Percentiles rank a stretch among this genome's conserved stretches.
Conservation (phyloP, 805 yeast species). For the Wickerhamomyces bovis region DNA sequence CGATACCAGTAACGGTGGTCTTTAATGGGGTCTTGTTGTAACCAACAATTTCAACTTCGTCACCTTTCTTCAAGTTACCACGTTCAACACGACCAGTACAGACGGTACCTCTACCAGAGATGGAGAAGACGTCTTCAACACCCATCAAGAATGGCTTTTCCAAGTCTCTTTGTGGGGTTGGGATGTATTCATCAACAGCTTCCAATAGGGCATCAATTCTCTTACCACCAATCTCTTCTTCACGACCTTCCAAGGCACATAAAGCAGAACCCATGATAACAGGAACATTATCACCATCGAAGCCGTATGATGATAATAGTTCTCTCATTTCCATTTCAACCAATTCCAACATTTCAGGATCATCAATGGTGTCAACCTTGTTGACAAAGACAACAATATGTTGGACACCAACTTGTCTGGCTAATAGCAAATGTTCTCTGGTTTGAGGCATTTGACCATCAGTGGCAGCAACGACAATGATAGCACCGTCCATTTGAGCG, state of each 20-base stretch:
- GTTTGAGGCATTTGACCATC: slow-evolving; percentile 99
- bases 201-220: slow-evolving; percentile 79
- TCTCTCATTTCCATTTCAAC: slow-evolving; percentile 99
- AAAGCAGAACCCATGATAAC: slow-evolving; percentile 98
- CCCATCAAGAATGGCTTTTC: slow-evolving; percentile 97
- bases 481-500: slow-evolving; percentile 99
- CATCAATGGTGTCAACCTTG: slow-evolving; percentile 97
- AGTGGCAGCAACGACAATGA: slow-evolving; percentile 97
- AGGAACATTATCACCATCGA: slow-evolving; percentile 97
- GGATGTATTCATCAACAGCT: slow-evolving; percentile 91
- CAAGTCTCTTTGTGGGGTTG: slow-evolving; percentile 94
- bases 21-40: slow-evolving; percentile 78
- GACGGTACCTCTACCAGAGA: slow-evolving; percentile 99
- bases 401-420: slow-evolving; percentile 99
- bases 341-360: slow-evolving; percentile 97
- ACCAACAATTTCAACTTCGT: slow-evolving; percentile 96
- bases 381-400: slow-evolving; percentile 95
- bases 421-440: slow-evolving; percentile 95
- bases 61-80: slow-evolving; percentile 96
- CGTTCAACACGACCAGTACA: slow-evolving; percentile 99
- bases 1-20: slow-evolving; percentile 96
- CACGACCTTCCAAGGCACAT: slow-evolving; percentile 84
- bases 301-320: slow-evolving; percentile 81
- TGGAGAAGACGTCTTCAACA: slow-evolving; percentile 94
- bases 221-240: slow-evolving; percentile 88